Conservation (phyloP, 768 basidiomycete species). For the Boletus insuetus region DNA sequence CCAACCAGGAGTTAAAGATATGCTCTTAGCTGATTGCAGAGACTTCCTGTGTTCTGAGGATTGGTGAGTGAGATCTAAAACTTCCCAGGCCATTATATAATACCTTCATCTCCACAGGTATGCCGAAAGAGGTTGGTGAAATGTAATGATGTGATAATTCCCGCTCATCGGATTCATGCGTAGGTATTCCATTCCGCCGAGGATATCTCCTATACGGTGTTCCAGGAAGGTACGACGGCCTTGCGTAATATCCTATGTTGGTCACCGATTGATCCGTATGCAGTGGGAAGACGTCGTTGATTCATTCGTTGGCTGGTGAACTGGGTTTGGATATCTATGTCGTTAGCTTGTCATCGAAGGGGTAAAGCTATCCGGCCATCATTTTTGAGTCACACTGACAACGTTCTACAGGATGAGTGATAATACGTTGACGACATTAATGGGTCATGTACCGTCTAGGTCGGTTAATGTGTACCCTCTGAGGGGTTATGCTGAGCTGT, state of each 20-base stretch:
- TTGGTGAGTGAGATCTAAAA: slow-evolving; percentile 53
- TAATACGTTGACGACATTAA: slow-evolving; percentile 80
- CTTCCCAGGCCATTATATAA: slow-evolving; percentile 18
- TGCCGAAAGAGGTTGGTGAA: slow-evolving; percentile 74
- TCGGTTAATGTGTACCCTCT: slow-evolving; percentile 28
- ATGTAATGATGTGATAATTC: slow-evolving; percentile 16
- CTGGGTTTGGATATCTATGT: slow-evolving; percentile 90
- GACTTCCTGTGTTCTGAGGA: slow-evolving; percentile 83
- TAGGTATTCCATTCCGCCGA: slow-evolving; percentile 85
- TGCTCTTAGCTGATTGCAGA: slow-evolving; percentile 84
- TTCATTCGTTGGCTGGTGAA: slow-evolving; percentile 82
- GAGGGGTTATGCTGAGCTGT: slow-evolving; percentile 11
- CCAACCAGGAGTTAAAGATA: slow-evolving; percentile 87
- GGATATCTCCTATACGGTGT: slow-evolving; percentile 85
- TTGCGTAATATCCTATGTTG: background rate
- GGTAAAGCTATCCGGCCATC: slow-evolving; percentile 43
- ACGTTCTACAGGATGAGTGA: slow-evolving; percentile 72
- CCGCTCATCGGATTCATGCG: slow-evolving; percentile 16
- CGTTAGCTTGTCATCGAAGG: slow-evolving; percentile 83
- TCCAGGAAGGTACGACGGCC: slow-evolving; percentile 62
- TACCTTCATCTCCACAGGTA: slow-evolving; percentile 53
- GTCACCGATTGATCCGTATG: slow-evolving; percentile 13
- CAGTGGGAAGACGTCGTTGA: slow-evolving; percentile 84
- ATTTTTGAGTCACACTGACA: slow-evolving; percentile 8
- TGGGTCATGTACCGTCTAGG: slow-evolving; percentile 87